Conservation (phyloP, 345 rosid genomes). For the Tarenaya hassleriana region DNA sequence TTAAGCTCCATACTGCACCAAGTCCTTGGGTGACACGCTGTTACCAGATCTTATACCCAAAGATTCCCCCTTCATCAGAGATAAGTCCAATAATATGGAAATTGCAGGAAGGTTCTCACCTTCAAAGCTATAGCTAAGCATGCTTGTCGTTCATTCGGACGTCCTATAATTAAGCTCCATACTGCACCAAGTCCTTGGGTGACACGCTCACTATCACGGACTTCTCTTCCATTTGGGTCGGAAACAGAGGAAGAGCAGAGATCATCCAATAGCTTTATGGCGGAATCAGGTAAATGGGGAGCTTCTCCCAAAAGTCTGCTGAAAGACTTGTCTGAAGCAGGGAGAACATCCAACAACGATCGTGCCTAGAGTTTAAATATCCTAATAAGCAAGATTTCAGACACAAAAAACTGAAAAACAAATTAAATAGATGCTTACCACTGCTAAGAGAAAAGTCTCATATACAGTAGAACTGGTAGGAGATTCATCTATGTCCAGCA, state of each 20-base stretch:
- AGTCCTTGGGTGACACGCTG: not conserved
- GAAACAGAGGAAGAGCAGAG: conserved; percentile 64
- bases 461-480: conserved; percentile 49
- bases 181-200: conserved; percentile 97
- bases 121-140: conserved; percentile 81
- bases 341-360: conserved; percentile 75
- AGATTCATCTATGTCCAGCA: conserved; percentile 38
- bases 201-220: conserved; percentile 75
- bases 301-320: conserved; percentile 92
- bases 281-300: conserved; percentile 71
- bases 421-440: conserved; percentile 48
- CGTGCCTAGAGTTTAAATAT: conserved; percentile 54
- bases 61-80: too few species aligned
- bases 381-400: conserved; percentile 21
- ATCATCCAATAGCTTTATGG: conserved; percentile 62
- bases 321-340: conserved; percentile 91
- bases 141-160: conserved; percentile 74
- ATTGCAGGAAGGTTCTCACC: conserved; percentile 52
- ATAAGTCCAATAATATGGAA: too few species aligned
- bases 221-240: conserved; percentile 53
- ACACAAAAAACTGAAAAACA: conserved; percentile 20
- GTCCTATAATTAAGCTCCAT: conserved; percentile 93
- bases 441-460: conserved; percentile 72
- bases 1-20: not conserved
- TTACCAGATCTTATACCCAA: too few species aligned